Conservation (phyloP, 1,284 basidiomycete genomes). For the Leccinum glutinopallens region DNA sequence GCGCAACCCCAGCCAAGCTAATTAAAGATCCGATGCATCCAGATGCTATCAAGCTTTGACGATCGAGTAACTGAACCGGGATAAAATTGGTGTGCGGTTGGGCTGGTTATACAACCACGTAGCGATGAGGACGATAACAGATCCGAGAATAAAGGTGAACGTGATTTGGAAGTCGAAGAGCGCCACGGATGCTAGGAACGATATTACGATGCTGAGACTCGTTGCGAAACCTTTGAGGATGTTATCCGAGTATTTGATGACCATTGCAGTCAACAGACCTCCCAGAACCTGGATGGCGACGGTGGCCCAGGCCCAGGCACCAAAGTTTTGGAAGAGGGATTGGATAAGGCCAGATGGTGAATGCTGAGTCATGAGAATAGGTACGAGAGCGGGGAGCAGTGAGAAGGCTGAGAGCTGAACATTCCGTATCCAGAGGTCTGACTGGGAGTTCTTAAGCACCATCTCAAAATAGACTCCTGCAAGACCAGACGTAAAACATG, state of each 20-base stretch:
- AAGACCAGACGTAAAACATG: constrained; percentile 96
- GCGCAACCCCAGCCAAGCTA: background rate
- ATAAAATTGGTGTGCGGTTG: constrained; percentile 32
- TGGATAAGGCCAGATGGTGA: constrained; percentile 40
- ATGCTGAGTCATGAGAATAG: constrained; percentile 68
- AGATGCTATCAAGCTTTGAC: constrained; percentile 27
- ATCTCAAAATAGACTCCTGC: constrained; percentile 99
- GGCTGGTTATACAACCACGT: constrained; percentile 91
- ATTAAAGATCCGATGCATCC: constrained; percentile 9
- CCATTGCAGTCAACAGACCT: constrained; percentile 86
- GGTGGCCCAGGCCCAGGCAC: constrained; percentile 89
- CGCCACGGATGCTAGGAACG: constrained; percentile 86
- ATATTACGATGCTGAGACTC: constrained; percentile 89
- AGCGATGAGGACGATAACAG: constrained; percentile 79
- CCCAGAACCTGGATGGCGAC: constrained; percentile 89
- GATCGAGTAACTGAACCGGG: constrained; percentile 33
- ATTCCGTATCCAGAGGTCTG: constrained; percentile 95
- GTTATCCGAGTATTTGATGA: constrained; percentile 87
- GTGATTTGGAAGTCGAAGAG: constrained; percentile 90
- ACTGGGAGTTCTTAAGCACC: constrained; percentile 89
- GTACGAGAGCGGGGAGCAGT: constrained; percentile 85
- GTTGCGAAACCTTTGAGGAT: constrained; percentile 95
- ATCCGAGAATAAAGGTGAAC: constrained; percentile 81
- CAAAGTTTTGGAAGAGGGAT: constrained; percentile 75
- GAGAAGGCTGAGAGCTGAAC: constrained; percentile 96